phyloP scores from a whole-genome alignment of 2,329 filamentous ascomycete species.

The Cytospora piceicola region DNA sequence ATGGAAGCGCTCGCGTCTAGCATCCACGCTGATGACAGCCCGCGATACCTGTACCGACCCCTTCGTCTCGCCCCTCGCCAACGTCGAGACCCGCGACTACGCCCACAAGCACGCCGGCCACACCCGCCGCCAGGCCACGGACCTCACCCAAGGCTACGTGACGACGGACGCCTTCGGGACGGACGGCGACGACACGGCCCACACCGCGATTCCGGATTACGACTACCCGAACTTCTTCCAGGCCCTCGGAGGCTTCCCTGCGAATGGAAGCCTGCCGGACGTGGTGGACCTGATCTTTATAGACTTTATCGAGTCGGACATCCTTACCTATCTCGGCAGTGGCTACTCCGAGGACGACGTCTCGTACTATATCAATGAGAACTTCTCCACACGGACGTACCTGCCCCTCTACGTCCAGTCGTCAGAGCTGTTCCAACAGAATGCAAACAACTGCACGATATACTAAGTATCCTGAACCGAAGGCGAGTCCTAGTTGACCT shows the following conservation, averaged over 20 bases:
- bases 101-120: conserved; percentile 41
- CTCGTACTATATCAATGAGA: conserved; percentile 45
- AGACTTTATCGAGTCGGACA: conserved; percentile 50
- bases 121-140: conserved; percentile 53
- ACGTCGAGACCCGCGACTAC: conserved; percentile 33
- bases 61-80: conserved; percentile 27
- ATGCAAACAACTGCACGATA: conserved; percentile 42
- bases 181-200: conserved; percentile 58
- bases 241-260: conserved; percentile 52
- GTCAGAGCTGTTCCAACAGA: conserved; percentile 42
- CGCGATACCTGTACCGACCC: conserved; percentile 55
- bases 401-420: conserved; percentile 44
- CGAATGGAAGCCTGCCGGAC: conserved; percentile 45
- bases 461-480: neutral
- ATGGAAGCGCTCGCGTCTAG: conserved; percentile 42
- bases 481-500: neutral
- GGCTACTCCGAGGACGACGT: conserved; percentile 43
- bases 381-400: conserved; percentile 47
- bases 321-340: conserved; percentile 44
- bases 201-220: conserved; percentile 52
- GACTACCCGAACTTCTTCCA: conserved; percentile 54
- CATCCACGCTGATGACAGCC: conserved; percentile 40
- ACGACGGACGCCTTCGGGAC: conserved; percentile 61
- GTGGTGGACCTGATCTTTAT: conserved; percentile 58
- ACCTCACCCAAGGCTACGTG: conserved; percentile 51